Evolutionary conservation across 345 rosid genomes (phyloP), one percentile per base, ranked within the genome.

Genomic region (Combretum micranthum): DNA sequence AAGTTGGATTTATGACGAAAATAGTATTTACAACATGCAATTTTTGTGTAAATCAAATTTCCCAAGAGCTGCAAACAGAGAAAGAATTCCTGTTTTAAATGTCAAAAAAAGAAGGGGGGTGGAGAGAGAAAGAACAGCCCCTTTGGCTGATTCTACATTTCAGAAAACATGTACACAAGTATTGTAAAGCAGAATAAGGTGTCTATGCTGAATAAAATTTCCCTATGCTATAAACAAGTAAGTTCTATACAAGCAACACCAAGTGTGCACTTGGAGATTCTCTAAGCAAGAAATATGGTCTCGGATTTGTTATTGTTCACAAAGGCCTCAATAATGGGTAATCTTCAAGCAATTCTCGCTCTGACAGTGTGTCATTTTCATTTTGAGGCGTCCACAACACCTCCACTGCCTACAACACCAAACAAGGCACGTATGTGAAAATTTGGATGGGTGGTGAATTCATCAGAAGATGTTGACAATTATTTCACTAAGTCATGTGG

Each of bases 361-460:
- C 91, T 13, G 97, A 69, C 45, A 89, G 64, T 10, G 84, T 78
- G 60, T 84, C 97, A 21, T 77, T 72, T 71, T 86, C 98, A 57
- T 86, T 76, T 66, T 92, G 97, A 13, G 99, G 96, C 44, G 97
- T 89, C 99, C 99, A 92, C 74, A 92, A 64, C 63, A 86, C 97
- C 75, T 92, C 97, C 20, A 89, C 97, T 22, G 94, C 97, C 97
- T 92, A 80, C 63, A 73, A 8, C 15, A 44, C 19, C 7, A 15
- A 55, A 53, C 14, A 53, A 57, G 53, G 39, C 39, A 52, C 49
- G 55, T 25, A 48, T 20, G 22, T 58, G 23, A 69, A 60, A 39
- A 52, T 55, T 37, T 42, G 23, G 45, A 60, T 62, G 21, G 59
- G 53, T 48, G 18, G 15, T 20, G 47, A 53, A 54, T 1, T 5